Percentiles rank a stretch among this genome's conserved stretches.
These are phyloP conservation scores for Xanthoconium stramineum DNA, from an alignment of 768 basidiomycete species.

Conservation along the genomic window DNA sequence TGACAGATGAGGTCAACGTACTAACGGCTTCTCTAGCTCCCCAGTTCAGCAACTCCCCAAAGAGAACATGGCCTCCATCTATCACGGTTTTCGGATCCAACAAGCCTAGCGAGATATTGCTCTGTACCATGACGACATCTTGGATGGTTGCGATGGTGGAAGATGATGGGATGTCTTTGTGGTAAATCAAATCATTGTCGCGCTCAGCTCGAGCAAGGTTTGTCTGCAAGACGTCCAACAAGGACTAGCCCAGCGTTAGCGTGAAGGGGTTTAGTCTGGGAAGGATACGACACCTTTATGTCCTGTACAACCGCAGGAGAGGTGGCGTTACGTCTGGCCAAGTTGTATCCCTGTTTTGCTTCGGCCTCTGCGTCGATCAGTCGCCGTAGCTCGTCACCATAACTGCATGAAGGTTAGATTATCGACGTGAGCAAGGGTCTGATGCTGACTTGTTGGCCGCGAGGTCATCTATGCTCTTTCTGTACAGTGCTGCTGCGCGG, in stretches of 20 bases:
- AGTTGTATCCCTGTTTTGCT: conserved; percentile 68
- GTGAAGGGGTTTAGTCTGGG: not conserved
- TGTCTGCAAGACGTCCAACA: conserved; percentile 67
- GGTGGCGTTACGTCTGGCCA: conserved; percentile 61
- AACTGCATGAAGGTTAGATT: conserved; percentile 45
- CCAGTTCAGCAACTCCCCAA: conserved; percentile 76
- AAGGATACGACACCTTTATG: conserved; percentile 53
- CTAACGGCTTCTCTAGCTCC: conserved; percentile 89
- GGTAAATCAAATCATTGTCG: conserved; percentile 96
- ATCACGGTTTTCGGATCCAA: conserved; percentile 55
- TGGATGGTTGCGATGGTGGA: conserved; percentile 64
- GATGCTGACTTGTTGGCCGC: conserved; percentile 62
- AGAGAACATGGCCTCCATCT: conserved; percentile 56
- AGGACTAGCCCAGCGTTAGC: conserved; percentile 48
- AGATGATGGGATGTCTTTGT: conserved; percentile 75
- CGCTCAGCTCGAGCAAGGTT: conserved; percentile 70
- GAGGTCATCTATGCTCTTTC: conserved; percentile 86
- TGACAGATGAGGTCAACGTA: conserved; percentile 35
- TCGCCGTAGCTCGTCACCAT: conserved; percentile 83
- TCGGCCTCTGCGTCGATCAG: conserved; percentile 62
- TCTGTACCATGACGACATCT: conserved; percentile 63
- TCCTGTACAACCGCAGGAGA: conserved; percentile 69
- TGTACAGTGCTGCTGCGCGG: conserved; percentile 80
- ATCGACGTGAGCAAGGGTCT: not conserved
- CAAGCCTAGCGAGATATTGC: conserved; percentile 53